Percentiles rank a stretch among this genome's conserved stretches.
Evolutionary conservation across 2,329 filamentous ascomycete species (phyloP).

Genomic region (Pezicula neosporulosa): DNA sequence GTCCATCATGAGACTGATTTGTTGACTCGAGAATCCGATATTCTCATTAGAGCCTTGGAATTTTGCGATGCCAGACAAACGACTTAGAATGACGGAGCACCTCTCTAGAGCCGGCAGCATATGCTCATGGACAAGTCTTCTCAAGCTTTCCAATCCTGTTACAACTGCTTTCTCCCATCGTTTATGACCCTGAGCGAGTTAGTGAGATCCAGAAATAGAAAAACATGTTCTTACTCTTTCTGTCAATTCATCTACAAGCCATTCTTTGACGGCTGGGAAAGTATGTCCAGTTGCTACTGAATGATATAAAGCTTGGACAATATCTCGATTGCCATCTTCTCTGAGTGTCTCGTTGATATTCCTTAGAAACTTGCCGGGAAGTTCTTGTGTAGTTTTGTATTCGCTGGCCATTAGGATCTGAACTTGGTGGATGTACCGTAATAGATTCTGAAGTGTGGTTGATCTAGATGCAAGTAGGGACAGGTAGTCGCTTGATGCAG

Average conservation of each 20-base stretch:
- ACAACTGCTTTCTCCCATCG: conserved; percentile 89
- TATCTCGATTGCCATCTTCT: conserved; percentile 59
- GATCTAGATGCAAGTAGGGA: conserved; percentile 83
- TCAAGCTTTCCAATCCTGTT: conserved; percentile 72
- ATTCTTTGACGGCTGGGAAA: conserved; percentile 73
- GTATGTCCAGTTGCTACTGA: conserved; percentile 81
- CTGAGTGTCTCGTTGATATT: conserved; percentile 74
- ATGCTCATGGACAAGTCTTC: conserved; percentile 79
- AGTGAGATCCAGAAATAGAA: conserved; percentile 3
- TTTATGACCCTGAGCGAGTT: conserved; percentile 69
- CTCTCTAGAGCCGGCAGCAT: conserved; percentile 85
- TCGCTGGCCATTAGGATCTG: conserved; percentile 76
- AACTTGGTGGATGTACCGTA: conserved; percentile 80
- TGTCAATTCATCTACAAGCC: conserved; percentile 79
- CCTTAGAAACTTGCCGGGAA: conserved; percentile 74
- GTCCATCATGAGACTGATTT: conserved; percentile 65
- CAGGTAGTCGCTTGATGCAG: conserved; percentile 73
- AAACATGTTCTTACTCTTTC: conserved; percentile 58
- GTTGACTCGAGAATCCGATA: conserved; percentile 61
- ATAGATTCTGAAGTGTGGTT: conserved; percentile 80
- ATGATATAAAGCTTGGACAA: conserved; percentile 78
- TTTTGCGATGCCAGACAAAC: conserved; percentile 77
- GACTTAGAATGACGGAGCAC: conserved; percentile 74
- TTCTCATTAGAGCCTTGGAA: conserved; percentile 68
- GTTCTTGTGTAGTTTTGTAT: conserved; percentile 77